Conservation (phyloP, 345 rosid genomes). For the Eucalyptus tenuipes region DNA sequence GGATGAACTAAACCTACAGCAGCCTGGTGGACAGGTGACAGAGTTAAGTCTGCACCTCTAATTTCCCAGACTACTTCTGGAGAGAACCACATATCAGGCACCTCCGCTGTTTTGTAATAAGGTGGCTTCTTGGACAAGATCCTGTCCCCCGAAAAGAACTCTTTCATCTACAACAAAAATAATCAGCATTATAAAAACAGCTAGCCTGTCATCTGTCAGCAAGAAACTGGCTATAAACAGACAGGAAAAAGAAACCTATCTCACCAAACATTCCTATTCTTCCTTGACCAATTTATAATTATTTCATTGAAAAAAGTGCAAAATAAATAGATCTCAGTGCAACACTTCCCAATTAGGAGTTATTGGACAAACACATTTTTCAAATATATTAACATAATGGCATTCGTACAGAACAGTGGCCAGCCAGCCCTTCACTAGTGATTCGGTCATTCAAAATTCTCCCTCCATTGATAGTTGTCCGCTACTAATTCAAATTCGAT, state of each 20-base stretch:
- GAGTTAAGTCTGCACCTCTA: constrained; percentile 73
- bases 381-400: not conserved
- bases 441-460: not conserved
- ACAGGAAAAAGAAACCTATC: not conserved
- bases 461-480: not conserved
- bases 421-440: not conserved
- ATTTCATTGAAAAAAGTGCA: not conserved
- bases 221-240: not conserved
- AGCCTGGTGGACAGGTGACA: constrained; percentile 77
- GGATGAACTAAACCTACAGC: constrained; percentile 77
- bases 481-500: not conserved
- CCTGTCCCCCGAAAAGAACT: constrained; percentile 51
- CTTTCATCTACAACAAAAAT: constrained; percentile 59
- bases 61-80: constrained; percentile 76
- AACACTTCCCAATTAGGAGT: not conserved
- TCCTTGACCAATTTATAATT: not conserved
- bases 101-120: constrained; percentile 68
- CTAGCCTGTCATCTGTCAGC: not conserved
- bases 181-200: not conserved
- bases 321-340: not conserved
- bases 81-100: constrained; percentile 74
- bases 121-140: constrained; percentile 49
- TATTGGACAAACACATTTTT: not conserved
- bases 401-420: not conserved
- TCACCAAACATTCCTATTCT: not conserved